Base-by-base conservation (phyloP, 345 rosid genomes). In the Euphorbia pulcherrima region DNA sequence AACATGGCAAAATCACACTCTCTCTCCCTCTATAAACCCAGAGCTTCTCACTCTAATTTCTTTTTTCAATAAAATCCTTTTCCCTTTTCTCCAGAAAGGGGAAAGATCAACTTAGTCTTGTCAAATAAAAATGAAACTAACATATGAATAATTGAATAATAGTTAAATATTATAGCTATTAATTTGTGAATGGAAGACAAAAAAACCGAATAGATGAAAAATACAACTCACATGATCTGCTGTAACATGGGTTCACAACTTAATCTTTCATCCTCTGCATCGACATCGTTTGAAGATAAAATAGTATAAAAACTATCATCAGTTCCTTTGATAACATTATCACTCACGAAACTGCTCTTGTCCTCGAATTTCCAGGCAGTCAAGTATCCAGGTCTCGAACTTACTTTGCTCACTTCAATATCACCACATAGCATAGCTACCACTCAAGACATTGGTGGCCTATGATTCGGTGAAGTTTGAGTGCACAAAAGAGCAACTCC, bases 361-460 rank as follows among this genome's bases (percentile, higher is more conserved):
- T 83, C 89, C 18, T 74, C 79, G 27, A 73, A 84, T 68, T 78
- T 84, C 88, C 87, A 87, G 60, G 73, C 85, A 4, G 83, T 76
- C 74, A 88, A 60, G 81, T 88, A 84, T 12, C 86, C 84, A 14
- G 92, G 88, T 72, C 70, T 81, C 1, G 69, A 48, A 21, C 74
- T 67, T 21, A 74, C 79, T 28, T 62, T 60, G 57, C 77, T 73
- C 16, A 88, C 87, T 75, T 85, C 90, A 21, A 77, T 72, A 72
- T 90, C 97, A 64, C 89, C 90, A 0, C 82, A 77, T 12, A 90
- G 75, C 97, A 90, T 85, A 8, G 85, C 84, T 37, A 85, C 78
- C 0, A 84, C 89, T 6, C 87, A 79, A 2, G 95, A 88, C 89
- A 88, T 85, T 14, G 84, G 47, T 61, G 92, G 92, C 64, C 94